Percentiles rank a stretch among this genome's conserved stretches.
phyloP scores from a whole-genome alignment of 2,329 filamentous ascomycete species.

The Sporothrix variecibatus region DNA sequence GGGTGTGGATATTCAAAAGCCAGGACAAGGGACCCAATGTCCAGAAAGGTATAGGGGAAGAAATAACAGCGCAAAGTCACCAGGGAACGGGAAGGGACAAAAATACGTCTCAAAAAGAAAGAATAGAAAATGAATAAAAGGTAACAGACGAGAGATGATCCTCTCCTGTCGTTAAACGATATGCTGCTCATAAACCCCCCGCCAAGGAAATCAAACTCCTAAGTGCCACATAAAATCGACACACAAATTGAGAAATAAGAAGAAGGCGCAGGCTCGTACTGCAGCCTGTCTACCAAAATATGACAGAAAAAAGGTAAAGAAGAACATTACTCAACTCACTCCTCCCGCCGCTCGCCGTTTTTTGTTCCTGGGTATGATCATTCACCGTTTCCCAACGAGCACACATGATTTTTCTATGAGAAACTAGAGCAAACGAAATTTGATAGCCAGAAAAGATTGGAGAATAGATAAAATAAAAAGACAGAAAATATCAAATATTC shows the following conservation, averaged over 20 bases:
- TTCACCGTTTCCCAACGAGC: neutral
- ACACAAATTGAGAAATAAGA: neutral
- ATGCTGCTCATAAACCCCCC: neutral
- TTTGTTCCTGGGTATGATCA: constrained; percentile 10
- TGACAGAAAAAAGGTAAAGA: neutral
- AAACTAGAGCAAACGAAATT: constrained; percentile 16
- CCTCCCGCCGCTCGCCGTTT: neutral
- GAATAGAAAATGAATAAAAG: neutral
- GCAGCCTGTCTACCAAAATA: neutral
- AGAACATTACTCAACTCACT: neutral
- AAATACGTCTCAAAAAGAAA: neutral
- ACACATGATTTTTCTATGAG: neutral
- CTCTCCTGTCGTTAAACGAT: neutral
- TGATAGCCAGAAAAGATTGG: constrained; percentile 21
- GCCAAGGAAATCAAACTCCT: neutral
- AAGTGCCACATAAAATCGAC: neutral
- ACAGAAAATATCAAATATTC: neutral
- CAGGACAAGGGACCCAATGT: neutral
- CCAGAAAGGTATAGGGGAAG: neutral
- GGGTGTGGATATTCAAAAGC: neutral
- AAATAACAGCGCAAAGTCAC: neutral
- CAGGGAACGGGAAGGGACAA: neutral
- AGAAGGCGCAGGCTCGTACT: neutral
- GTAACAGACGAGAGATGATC: neutral
- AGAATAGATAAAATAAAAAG: neutral